Base-by-base conservation (phyloP, 495 filamentous ascomycete genomes). In the Penicillium cosmopolitanum region DNA sequence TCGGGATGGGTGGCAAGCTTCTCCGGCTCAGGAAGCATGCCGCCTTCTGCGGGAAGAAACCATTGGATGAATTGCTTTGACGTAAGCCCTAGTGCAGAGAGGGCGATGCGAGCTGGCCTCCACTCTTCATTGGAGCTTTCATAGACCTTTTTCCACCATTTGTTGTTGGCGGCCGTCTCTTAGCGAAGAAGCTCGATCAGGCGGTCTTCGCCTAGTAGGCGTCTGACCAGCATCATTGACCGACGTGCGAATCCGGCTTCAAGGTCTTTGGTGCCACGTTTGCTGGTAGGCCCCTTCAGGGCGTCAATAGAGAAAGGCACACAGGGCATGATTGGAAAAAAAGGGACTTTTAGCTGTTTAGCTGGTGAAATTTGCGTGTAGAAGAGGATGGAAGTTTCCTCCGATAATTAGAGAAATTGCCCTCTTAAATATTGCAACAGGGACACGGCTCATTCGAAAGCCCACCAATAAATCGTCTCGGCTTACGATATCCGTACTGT, bases 1-100 rank as follows among this genome's bases (percentile, higher is more conserved):
- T 51, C 48, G n/a, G 48, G 48, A 6, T 51, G 48, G 25, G 19
- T 23, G 5, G 48, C 48, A 31, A 51, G 48, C 48, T 25, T 51
- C 35, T 38, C 35, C 4, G 35, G 35, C 19, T 51, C 18, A 0
- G 48, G 48, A 51, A 51, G 19, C 48, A 25, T 51, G 18, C 48
- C 19, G 9, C 23, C 19, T 23, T 31, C 18, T 25, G 19, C 2
- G 48, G 18, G 18, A n/a, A 23, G 3, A 19, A 51, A 51, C 48
- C 48, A 51, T 23, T 5, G 48, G 31, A 51, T 23, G 25, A 51
- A 51, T 2, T 51, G 34, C 18, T 51, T 31, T 31, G 23, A 25
- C 4, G 7, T 3, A 7, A 51, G 19, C 15, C 48, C 48, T 31
- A 1, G 18, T 31, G 25, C 23, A 31, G 48, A 51, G n/a, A 51